Base-by-base conservation (phyloP, 495 filamentous ascomycete genomes). In the Mytilinidion resinicola region DNA sequence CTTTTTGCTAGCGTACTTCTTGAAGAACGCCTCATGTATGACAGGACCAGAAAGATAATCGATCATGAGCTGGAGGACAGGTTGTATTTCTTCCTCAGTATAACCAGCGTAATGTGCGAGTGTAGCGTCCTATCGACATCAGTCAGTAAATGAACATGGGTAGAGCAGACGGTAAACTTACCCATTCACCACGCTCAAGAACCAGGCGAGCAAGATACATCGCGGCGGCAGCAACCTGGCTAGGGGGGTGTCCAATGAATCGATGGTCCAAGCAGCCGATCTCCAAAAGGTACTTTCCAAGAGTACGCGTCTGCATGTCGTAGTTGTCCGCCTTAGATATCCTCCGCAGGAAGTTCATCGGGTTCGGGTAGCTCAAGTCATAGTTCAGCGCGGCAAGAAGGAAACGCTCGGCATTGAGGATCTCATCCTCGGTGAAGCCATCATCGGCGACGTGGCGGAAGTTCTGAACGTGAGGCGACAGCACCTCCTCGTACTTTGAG, bases 271-370 rank as follows among this genome's bases (percentile, higher is more conserved):
- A 78, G 57, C 96, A 79, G 70, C 90, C 92, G 68, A 98, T 96
- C 76, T 98, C 93, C 80, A 95, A 89, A n/a, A 98, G 80, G 72
- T 96, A 98, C 76, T 98, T 98, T 63, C 89, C 93, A 34, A 98
- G 80, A 21, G 93, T 98, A 61, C 93, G 87, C 37, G 92, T 96
- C 72, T 96, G 89, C 61, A 96, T 95, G 69, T 97, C 91, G 73
- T 97, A 97, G 73, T 91, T 89, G 73, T 97, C 95, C 56, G 93
- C 93, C 76, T 98, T 98, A 42, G 92, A 96, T 73, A 98, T 97
- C 57, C 95, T 86, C 36, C 93, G 87, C 52, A 98, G 82, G 76
- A 98, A 98, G 80, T 98, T 96, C 93, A 98, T 97, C 9, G 93
- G 93, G 72, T 98, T 98, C 34, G 93, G 93, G 67, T 95, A 97